Conservation (phyloP, 345 rosid species). For the Stellera chamaejasme region DNA sequence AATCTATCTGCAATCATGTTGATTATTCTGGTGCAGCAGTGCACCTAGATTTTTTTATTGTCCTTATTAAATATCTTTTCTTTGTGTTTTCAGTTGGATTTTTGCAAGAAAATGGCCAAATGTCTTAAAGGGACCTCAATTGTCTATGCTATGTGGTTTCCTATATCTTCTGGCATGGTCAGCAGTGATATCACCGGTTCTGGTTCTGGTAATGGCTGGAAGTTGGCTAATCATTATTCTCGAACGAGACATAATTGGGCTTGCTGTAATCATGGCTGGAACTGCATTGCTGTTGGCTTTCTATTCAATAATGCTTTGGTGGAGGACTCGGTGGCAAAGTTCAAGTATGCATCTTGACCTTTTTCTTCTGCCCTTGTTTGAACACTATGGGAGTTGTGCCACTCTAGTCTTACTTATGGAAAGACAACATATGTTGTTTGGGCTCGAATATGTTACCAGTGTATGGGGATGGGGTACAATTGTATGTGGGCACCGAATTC, state of each 20-base stretch:
- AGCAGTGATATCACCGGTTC: constrained; percentile 76
- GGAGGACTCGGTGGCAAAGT: constrained; percentile 99
- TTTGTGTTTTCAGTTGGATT: constrained; percentile 74
- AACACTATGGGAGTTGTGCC: too few species aligned
- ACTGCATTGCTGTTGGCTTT: constrained; percentile 91
- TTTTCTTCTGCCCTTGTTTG: not conserved
- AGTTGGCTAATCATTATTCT: constrained; percentile 69
- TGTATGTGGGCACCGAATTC: too few species aligned
- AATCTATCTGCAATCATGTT: too few species aligned
- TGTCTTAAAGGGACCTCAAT: constrained; percentile 82
- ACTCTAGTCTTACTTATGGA: too few species aligned
- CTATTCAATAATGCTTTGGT: constrained; percentile 99
- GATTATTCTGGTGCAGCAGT: not conserved
- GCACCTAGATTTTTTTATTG: not conserved
- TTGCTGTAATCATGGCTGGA: constrained; percentile 96
- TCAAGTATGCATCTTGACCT: constrained; percentile 52
- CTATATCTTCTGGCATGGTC: constrained; percentile 72
- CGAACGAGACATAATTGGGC: constrained; percentile 83
- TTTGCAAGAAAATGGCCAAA: constrained; percentile 95
- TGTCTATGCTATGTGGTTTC: constrained; percentile 60
- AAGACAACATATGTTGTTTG: too few species aligned
- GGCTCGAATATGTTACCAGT: too few species aligned
- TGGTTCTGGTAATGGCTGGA: constrained; percentile 85
- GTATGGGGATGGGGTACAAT: too few species aligned
- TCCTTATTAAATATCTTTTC: not conserved